A percentile compares a stretch with the other conserved stretches of the same genome.
These are phyloP conservation scores for Metschnikowia kofuensis DNA, from an alignment of 805 yeast genomes.

Conservation along the genomic window DNA sequence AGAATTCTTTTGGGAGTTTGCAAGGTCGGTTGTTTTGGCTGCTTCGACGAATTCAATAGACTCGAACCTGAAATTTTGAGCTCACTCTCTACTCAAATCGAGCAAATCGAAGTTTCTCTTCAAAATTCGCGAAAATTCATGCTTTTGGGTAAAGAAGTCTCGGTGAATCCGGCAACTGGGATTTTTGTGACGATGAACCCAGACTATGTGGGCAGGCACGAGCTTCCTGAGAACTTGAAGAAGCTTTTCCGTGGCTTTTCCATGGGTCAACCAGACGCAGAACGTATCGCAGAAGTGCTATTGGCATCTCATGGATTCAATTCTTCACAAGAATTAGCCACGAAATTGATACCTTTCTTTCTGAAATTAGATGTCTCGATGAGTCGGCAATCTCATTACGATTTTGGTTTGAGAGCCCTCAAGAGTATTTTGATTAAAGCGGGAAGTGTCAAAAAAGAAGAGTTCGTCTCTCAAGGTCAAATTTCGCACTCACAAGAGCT, in stretches of 20 bases:
- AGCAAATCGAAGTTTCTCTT: constrained; percentile 60
- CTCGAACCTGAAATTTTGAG: constrained; percentile 68
- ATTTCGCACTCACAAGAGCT: constrained; percentile 6
- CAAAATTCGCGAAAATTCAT: constrained; percentile 27
- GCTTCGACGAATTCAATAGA: constrained; percentile 93
- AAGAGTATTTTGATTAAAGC: constrained; percentile 64
- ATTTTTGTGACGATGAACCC: constrained; percentile 92
- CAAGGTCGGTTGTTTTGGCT: constrained; percentile 88
- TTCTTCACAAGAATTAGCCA: constrained; percentile 44
- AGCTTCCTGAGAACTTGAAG: constrained; percentile 81
- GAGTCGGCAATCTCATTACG: constrained; percentile 71
- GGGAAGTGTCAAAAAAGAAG: constrained; percentile 26
- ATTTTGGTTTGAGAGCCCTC: constrained; percentile 83
- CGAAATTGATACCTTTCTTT: constrained; percentile 54
- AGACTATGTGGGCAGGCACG: constrained; percentile 76
- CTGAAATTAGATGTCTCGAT: constrained; percentile 34
- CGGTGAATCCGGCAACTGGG: constrained; percentile 53
- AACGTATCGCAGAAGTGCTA: constrained; percentile 66
- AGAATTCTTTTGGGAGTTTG: constrained; percentile 76
- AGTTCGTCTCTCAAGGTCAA: not conserved
- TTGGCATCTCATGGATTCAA: constrained; percentile 69
- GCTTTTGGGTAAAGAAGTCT: constrained; percentile 40
- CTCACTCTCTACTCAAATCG: constrained; percentile 81
- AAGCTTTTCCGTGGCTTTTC: constrained; percentile 74
- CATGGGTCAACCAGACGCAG: constrained; percentile 69